Base-by-base conservation (phyloP, 1,284 basidiomycete genomes). In the Coniferiporia weirii region DNA sequence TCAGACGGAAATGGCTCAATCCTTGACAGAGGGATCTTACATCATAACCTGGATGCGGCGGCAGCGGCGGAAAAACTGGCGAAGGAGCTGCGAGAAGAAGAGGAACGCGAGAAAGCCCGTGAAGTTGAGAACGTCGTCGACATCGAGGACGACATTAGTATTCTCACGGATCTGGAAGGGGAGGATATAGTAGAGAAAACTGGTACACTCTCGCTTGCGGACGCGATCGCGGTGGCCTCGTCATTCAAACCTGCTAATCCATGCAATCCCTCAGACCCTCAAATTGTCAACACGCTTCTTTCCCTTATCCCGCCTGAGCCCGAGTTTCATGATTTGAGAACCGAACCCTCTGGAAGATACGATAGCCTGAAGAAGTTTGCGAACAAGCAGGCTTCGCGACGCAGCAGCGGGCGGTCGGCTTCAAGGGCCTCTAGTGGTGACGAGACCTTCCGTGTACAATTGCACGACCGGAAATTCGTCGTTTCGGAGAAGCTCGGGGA, bases 401-500 rank as follows among this genome's bases (percentile, higher is more conserved):
- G 73, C 10, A 82, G 79, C 60, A 77, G 77, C 4, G 61, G 54
- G 7, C 59, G 61, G 1, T 72, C 76, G 43, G 74, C 72, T 40
- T 73, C 72, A 35, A 73, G 72, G 19, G 73, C 78, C 3, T 64
- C 69, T 7, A 66, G 76, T 22, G 75, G 76, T 34, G 70, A 74
- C 20, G 73, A 75, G 12, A 70, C 68, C 15, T 75, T 83, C 67
- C 65, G 78, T 5, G 64, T 89, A 34, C 71, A 49, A 51, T 64
- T 76, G 50, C 64, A 69, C 1, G 84, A 80, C 3, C 81, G 80
- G 61, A 75, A 74, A 49, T 93, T 90, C 67, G 79, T 80, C 54
- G 82, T 98, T 8, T 75, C 79, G 4, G 88, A 89, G 63, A 98
- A 98, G 73, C 80, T 99, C 20, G 97, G 97, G 4, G 96, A 99